Evolutionary conservation across 805 yeast species (phyloP).

Genomic region (Grigorovia transvaalensis): DNA sequence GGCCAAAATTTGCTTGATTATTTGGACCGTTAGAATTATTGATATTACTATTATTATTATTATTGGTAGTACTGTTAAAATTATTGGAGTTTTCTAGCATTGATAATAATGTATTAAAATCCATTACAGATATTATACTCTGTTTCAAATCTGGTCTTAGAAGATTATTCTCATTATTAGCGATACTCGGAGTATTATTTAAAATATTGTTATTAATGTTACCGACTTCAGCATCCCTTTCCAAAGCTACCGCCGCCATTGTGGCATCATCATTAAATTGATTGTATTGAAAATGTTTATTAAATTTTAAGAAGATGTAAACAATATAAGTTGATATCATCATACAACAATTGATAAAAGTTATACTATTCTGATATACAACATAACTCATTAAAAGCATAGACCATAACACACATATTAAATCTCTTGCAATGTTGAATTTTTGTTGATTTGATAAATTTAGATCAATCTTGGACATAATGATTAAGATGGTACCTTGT

Average conservation of each 20-base stretch:
- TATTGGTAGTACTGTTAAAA: background rate
- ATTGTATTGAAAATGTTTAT: background rate
- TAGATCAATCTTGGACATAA: conserved; percentile 16
- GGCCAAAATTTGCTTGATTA: background rate
- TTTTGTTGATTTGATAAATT: conserved; percentile 13
- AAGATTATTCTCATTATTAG: background rate
- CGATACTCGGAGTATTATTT: background rate
- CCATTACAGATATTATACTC: conserved; percentile 25
- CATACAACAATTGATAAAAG: conserved; percentile 17
- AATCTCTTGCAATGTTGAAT: conserved; percentile 17
- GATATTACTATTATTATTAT: background rate
- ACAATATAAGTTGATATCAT: conserved; percentile 20
- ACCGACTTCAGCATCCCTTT: background rate
- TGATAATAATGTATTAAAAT: conserved; percentile 17
- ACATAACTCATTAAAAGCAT: conserved; percentile 19
- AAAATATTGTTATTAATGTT: background rate
- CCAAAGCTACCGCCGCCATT: background rate
- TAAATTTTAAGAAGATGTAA: conserved; percentile 9
- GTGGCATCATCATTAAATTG: background rate
- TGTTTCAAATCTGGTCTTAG: conserved; percentile 16
- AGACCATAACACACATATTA: conserved; percentile 18
- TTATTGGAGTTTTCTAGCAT: conserved; percentile 17
- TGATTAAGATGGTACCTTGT: conserved; percentile 24
- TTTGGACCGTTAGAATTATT: background rate
- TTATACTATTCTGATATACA: conserved; percentile 15